Base-by-base conservation (phyloP, 1,284 basidiomycete species). In the Irpex lacteus region DNA sequence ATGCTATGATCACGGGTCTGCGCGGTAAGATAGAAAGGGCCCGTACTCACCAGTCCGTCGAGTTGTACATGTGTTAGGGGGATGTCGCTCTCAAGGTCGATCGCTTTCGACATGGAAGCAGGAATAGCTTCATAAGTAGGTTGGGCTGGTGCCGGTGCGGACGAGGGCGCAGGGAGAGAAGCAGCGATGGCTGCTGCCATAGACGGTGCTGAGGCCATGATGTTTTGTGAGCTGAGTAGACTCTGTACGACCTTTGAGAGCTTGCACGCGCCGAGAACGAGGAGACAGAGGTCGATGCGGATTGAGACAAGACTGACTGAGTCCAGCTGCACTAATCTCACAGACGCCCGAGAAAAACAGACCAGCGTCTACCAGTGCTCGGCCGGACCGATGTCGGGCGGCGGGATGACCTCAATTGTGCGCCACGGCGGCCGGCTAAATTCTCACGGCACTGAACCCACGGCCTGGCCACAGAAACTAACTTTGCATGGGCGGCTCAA, bases 181-280 rank as follows among this genome's bases (percentile, higher is more conserved):
- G 94, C 94, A 72, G 94, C 94, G 47, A 96, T 82, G 52, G 91
- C 86, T 74, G 92, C 93, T 61, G 94, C 94, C 92, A 96, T 95
- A 61, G 94, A 95, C 49, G 87, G 87, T 68, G 87, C 85, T 32
- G 80, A 81, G 77, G 87, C 87, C 77, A 78, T 81, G 66, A 70
- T 70, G 26, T 59, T 40, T 44, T 34, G 4, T 38, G 9, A 32
- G 15, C 11, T 37, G 19, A 11, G 34, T 21, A 3, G 11, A 44
- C 11, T 15, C 11, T 38, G 37, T 59, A 32, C 26, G 53, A 50
- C 13, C 18, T 52, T 52, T 3, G 2, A 52, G 19, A 9, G 13
- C 54, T 56, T 56, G 54, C 54, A 56, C 54, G 32, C 21, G 11
- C 54, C 54, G 54, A 34, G 6, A 6, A 9, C 13, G 21, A 36